Base-by-base conservation (phyloP, 2,329 filamentous ascomycete genomes). In the Microdochium bolleyi region DNA sequence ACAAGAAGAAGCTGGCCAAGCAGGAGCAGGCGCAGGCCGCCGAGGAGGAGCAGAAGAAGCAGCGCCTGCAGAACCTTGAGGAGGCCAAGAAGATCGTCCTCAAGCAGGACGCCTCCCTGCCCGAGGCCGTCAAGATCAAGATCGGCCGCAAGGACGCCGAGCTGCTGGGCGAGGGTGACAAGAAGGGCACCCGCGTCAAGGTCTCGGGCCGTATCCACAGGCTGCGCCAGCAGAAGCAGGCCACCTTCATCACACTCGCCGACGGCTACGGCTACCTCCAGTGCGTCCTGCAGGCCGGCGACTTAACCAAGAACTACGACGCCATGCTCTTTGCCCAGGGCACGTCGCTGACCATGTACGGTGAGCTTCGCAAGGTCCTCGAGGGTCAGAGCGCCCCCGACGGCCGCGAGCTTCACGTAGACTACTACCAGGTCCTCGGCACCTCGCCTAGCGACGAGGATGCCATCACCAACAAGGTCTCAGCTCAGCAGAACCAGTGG, bases 241-340 rank as follows among this genome's bases (percentile, higher is more conserved):
- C 89, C 58, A 85, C 90, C 53, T 96, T 96, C 71, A 78, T 96
- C 65, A 92, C 87, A n/a, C 75, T 96, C 57, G 79, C 85, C 57
- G 89, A 95, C 66, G 92, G 92, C 54, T 89, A 92, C 64, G 89
- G 88, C 52, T 85, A 85, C 64, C 77, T 97, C 68, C 91, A 96
- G 75, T 92, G 89, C 65, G 80, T 96, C 56, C 75, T 96, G 60
- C 80, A 83, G 52, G 70, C 77, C 2, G 91, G 91, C 53, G 79
- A 90, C 57, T 79, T 97, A 61, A 87, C 89, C 60, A 91, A 90
- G 77, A 92, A 89, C n/a, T 95, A 95, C 74, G 90, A 95, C 65
- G 88, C 89, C 56, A 76, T 95, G 61, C 91, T 87, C 24, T 81
- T 96, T 61, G 89, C 89, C 30, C 84, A 87, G 57, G 91, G 92